Base-by-base conservation (phyloP, 495 filamentous ascomycete species). In the Saxispiralis lemnorum region DNA sequence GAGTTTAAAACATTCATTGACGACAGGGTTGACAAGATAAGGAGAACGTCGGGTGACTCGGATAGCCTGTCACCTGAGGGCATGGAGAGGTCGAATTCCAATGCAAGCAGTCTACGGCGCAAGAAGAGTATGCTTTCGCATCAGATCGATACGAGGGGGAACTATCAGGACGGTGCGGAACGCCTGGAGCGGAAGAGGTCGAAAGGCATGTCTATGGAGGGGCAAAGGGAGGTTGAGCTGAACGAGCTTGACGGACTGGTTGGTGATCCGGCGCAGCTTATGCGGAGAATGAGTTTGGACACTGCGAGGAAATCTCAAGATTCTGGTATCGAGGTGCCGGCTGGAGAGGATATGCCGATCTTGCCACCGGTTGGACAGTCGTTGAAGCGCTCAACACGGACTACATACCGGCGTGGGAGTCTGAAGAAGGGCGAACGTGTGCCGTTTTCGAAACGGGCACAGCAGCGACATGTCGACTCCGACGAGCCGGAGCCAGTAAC, bases 1-100 rank as follows among this genome's bases (percentile, higher is more conserved):
- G 92, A 95, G 55, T 99, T 96, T 66, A 93, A 89, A 61, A 82
- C 82, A 1, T 99, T 96, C 54, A 70, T 99, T 0, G 88, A 96
- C 55, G 89, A 86, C 36, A 79, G 83, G 55, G 80, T 93, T 18
- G 78, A 92, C 41, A 75, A 82, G 11, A 93, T 96, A 52, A 80
- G 84, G 62, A 67, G 87, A 50, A 74, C 78, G 56, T 92, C 84
- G 6, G 77, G 79, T 6, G 84, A 88, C 36, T 53, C 60, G 55
- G 64, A 46, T 68, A 48, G 79, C 6, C 63, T 93, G 44, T 79
- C 78, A 0, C 64, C 70, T 2, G 76, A 82, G 46, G 71, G 76
- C 2, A 52, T 78, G 1, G 71, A 79, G 15, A 63, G 76, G 28
- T 66, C 68, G 43, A 68, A 71, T 34, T 78, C 81, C 2, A 66